A percentile compares a stretch with the other conserved stretches of the same genome.
These are phyloP conservation scores for Fusarium acutatum DNA, from an alignment of 2,329 filamentous ascomycete species.

Conservation along the genomic window DNA sequence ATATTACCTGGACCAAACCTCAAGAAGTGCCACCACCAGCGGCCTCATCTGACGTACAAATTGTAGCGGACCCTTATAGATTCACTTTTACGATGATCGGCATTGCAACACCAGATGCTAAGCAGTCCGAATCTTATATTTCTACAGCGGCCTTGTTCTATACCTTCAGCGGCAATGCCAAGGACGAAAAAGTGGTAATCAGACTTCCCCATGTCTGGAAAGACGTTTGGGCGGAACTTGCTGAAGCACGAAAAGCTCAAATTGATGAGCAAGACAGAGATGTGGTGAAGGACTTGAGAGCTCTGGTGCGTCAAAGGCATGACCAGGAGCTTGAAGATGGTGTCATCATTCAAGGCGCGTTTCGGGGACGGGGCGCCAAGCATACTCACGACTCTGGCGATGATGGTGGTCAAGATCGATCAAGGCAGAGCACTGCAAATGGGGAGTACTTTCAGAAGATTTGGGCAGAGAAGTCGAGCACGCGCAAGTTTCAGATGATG, in stretches of 20 bases:
- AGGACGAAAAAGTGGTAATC: constrained; percentile 86
- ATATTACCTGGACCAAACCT: constrained; percentile 80
- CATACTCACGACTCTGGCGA: constrained; percentile 59
- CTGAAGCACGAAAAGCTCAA: constrained; percentile 73
- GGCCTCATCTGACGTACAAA: constrained; percentile 53
- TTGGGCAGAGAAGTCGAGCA: constrained; percentile 66
- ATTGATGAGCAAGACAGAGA: constrained; percentile 75
- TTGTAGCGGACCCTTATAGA: constrained; percentile 56
- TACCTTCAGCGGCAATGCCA: constrained; percentile 77
- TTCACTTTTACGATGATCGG: constrained; percentile 78
- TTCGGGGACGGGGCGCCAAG: constrained; percentile 67
- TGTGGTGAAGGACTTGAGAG: constrained; percentile 72
- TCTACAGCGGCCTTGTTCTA: constrained; percentile 85
- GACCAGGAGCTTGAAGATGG: constrained; percentile 77
- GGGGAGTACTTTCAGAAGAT: constrained; percentile 64
- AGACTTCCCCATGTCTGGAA: constrained; percentile 83
- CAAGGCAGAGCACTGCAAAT: constrained; percentile 49
- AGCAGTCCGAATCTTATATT: constrained; percentile 88
- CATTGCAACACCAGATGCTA: constrained; percentile 76
- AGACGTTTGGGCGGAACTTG: constrained; percentile 84
- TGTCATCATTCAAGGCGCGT: constrained; percentile 79
- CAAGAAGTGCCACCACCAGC: constrained; percentile 60
- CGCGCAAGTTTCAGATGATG: constrained; percentile 79
- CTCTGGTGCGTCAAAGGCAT: constrained; percentile 72
- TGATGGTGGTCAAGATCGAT: constrained; percentile 56